Evolutionary conservation across 2,329 filamentous ascomycete species (phyloP), one percentile per base, ranked within the genome.

Genomic region (Harringtonia aguacate): DNA sequence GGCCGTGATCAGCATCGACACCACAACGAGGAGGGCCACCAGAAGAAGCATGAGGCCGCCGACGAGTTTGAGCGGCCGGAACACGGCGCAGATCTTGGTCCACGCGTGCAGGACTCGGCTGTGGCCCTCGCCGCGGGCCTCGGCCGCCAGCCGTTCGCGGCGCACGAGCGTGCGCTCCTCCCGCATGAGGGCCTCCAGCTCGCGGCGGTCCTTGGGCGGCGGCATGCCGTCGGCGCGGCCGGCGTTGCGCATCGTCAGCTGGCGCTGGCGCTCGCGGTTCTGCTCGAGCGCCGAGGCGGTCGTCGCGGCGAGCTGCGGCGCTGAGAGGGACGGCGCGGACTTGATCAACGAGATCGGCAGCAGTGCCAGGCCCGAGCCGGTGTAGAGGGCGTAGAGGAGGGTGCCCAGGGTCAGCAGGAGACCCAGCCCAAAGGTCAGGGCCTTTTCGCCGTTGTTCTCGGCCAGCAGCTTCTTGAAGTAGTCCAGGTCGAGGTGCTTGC

Each of bases 111-210:
- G 78, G 45, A 94, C 66, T 60, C 74, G 79, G 60, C 81, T 81
- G 51, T 75, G 79, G n/a, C 83, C 82, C 56, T 90, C 80, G 38
- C 87, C 87, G 41, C 76, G 77, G 9, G 82, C 81, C 58, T 94
- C 90, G 3, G 86, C 81, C 8, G 89, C 88, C 21, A 98, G 73
- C 37, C 90, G 80, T 60, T 95, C 85, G 4, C 90, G 85, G 14
- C 92, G 84, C 39, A 94, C 84, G 5, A 98, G 72, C 0, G 90
- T 97, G 49, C 90, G 82, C 60, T 98, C 92, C 61, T 97, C 89
- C 43, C 92, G 81, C 17, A 87, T 75, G 1, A 98, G 74, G 27
- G 83, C 76, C 57, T 97, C 90, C 3, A 97, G 71, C 60, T 97
- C 90, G 30, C 90, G 79, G 48, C 86, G 79, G 54, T 97, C 90